phyloP scores from a whole-genome alignment of 1,139 yeast species.

The Yamadazyma dushanensis region DNA sequence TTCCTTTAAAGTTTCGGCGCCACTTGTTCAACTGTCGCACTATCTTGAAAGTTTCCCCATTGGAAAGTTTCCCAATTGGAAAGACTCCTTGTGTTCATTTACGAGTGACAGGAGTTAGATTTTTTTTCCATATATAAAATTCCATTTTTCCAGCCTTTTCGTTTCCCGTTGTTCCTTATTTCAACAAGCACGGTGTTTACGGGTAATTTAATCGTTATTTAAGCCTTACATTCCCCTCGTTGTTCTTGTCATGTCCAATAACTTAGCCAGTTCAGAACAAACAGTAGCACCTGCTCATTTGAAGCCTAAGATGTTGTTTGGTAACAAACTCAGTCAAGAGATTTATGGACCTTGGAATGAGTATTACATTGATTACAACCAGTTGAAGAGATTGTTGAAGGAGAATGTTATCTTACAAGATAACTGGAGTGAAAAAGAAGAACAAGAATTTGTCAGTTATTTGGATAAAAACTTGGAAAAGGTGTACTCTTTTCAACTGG shows the following conservation, averaged over 20 bases:
- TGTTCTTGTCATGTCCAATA: not conserved
- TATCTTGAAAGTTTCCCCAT: no score
- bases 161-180: no score
- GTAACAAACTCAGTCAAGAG: constrained; percentile 78
- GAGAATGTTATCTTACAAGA: constrained; percentile 64
- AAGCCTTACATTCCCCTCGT: not conserved
- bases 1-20: no score
- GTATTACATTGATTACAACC: constrained; percentile 77
- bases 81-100: no score
- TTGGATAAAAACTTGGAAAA: constrained; percentile 86
- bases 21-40: no score
- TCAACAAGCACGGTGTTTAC: no score
- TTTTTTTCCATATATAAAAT: no score
- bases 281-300: constrained; percentile 1
- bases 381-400: constrained; percentile 75
- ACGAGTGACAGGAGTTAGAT: no score
- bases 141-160: no score
- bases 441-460: constrained; percentile 75
- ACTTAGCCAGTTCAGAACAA: not conserved
- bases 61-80: no score
- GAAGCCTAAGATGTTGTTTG: constrained; percentile 67
- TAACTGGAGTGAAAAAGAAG: constrained; percentile 80
- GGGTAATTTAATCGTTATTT: no score
- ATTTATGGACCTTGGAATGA: constrained; percentile 87
- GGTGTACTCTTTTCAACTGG: constrained; percentile 84